Evolutionary conservation across 75 land plant species (phyloP).

Genomic region (Gnetum montanum): DNA sequence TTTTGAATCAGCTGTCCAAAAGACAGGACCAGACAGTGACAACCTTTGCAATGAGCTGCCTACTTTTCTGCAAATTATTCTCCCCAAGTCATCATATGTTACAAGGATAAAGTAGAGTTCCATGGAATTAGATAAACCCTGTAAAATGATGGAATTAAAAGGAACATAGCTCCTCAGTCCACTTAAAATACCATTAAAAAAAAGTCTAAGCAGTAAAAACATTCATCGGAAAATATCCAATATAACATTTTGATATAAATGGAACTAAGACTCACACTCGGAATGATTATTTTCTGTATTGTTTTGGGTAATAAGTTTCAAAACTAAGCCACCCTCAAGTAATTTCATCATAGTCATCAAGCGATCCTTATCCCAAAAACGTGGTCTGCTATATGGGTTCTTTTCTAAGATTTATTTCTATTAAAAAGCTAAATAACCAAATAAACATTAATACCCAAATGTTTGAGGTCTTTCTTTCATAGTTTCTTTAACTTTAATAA

Average conservation of each 20-base stretch:
- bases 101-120: slow-evolving; percentile 67
- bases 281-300: not conserved
- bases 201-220: not conserved
- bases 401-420: too few relatives aligned
- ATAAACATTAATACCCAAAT: too few relatives aligned
- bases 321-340: too few relatives aligned
- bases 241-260: not conserved
- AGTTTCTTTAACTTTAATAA: too few relatives aligned
- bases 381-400: too few relatives aligned
- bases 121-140: slow-evolving; percentile 66
- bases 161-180: too few relatives aligned
- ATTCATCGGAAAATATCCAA: not conserved
- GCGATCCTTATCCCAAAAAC: too few relatives aligned
- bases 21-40: slow-evolving; percentile 38
- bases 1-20: slow-evolving; percentile 56
- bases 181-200: not conserved
- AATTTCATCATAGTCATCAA: too few relatives aligned
- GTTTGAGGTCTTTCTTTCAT: too few relatives aligned
- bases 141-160: slow-evolving; percentile 1
- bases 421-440: too few relatives aligned
- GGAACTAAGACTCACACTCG: not conserved
- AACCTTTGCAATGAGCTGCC: slow-evolving; percentile 31
- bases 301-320: not conserved
- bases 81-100: slow-evolving; percentile 72
- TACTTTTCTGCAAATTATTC: slow-evolving; percentile 63